Percentiles rank a stretch among this genome's conserved stretches.
Conservation (phyloP, 306 rosid species). For the Cucurbita pepo region DNA sequence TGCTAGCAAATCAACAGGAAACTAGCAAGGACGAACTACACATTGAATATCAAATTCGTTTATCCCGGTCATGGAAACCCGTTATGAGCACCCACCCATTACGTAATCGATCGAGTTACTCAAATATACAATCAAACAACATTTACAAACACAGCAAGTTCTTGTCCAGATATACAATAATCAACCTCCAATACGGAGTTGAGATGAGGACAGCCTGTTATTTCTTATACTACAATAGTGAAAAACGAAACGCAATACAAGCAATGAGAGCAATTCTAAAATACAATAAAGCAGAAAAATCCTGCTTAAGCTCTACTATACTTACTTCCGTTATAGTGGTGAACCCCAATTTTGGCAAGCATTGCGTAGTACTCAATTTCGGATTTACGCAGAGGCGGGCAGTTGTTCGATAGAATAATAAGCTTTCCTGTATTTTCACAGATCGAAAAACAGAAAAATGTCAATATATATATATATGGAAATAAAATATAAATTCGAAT, state of each 20-base stretch:
- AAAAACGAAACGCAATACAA: neutral
- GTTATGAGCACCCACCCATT: neutral
- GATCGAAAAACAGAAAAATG: neutral
- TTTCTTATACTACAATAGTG: neutral
- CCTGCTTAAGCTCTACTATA: neutral
- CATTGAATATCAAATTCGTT: neutral
- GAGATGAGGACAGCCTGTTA: neutral
- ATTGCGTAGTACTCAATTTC: conserved; percentile 41
- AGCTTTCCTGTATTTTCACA: conserved; percentile 23
- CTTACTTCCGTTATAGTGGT: conserved; percentile 38
- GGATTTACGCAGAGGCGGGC: conserved; percentile 30
- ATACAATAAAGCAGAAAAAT: neutral
- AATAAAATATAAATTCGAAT: neutral
- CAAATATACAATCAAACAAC: neutral
- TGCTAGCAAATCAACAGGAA: neutral
- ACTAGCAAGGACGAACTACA: neutral
- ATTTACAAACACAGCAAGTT: neutral
- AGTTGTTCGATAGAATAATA: conserved; percentile 26
- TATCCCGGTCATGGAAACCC: neutral
- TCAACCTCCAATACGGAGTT: neutral
- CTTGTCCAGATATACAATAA: neutral
- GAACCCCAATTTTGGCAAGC: conserved; percentile 39
- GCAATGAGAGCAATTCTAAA: too few species aligned
- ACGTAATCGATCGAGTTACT: neutral
- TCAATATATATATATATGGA: too few species aligned